phyloP scores from a whole-genome alignment of 1,139 yeast species.

The Yamadazyma sp. region DNA sequence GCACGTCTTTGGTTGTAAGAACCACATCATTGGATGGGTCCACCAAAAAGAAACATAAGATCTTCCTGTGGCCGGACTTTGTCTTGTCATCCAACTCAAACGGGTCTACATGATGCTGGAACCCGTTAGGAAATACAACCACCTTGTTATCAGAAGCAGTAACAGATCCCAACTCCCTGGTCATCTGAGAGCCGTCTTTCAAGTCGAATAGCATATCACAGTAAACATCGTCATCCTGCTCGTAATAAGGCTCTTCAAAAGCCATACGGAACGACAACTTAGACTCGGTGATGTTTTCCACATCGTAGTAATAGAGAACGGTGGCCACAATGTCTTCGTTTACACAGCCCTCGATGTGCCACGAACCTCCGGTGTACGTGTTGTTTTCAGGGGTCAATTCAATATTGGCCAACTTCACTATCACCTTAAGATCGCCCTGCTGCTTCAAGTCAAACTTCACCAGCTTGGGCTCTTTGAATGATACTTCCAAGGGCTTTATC shows the following conservation, averaged over 20 bases:
- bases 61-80: constrained; percentile 40
- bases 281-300: constrained; percentile 39
- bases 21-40: constrained; percentile 38
- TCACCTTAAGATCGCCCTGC: constrained; percentile 31
- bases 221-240: constrained; percentile 32
- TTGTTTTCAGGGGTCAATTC: constrained; percentile 45
- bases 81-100: constrained; percentile 36
- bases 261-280: constrained; percentile 32
- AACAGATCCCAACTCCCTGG: constrained; percentile 24
- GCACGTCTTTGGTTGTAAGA: constrained; percentile 31
- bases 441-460: constrained; percentile 18
- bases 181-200: constrained; percentile 28
- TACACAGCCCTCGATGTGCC: constrained; percentile 48
- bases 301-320: constrained; percentile 42
- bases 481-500: constrained; percentile 7
- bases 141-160: constrained; percentile 28
- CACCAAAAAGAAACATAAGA: constrained; percentile 40
- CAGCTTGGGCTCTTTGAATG: constrained; percentile 21
- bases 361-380: constrained; percentile 39
- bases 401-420: constrained; percentile 43
- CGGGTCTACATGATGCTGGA: constrained; percentile 43
- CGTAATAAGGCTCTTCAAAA: constrained; percentile 36
- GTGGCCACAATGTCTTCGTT: constrained; percentile 48
- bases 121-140: constrained; percentile 40
- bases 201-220: constrained; percentile 29